Percentiles rank a stretch among this genome's conserved stretches.
Evolutionary conservation across 2,329 filamentous ascomycete species (phyloP).

Genomic region (Cordyceps tenuipes): DNA sequence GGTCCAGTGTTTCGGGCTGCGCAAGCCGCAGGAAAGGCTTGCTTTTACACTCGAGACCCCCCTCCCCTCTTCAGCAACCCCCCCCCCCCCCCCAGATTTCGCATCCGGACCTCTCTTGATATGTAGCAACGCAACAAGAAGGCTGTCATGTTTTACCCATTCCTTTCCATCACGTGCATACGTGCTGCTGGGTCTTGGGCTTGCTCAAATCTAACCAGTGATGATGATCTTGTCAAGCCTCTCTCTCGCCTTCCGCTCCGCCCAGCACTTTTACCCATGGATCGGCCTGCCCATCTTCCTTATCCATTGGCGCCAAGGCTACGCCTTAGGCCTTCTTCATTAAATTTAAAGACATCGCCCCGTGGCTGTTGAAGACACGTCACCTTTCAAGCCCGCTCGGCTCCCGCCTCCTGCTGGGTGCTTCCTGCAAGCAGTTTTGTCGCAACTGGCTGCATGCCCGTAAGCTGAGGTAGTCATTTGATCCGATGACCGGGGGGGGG

Average conservation of each 20-base stretch:
- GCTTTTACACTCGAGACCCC: neutral
- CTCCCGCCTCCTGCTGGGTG: neutral
- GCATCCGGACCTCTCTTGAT: neutral
- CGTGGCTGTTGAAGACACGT: neutral
- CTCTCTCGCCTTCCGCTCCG: neutral
- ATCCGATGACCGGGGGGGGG: neutral
- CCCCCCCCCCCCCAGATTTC: neutral
- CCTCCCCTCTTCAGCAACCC: neutral
- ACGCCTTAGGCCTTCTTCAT: neutral
- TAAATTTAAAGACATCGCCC: too few species aligned
- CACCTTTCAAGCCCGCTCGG: neutral
- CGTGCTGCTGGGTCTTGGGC: neutral
- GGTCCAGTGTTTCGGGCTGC: constrained; percentile 4
- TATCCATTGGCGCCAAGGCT: neutral
- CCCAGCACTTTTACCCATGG: neutral
- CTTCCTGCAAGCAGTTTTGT: neutral
- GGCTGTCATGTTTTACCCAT: constrained; percentile 1
- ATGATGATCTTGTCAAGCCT: neutral
- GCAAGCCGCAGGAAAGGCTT: constrained; percentile 3
- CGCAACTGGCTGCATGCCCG: neutral
- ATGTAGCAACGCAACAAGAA: too few species aligned
- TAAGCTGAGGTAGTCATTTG: neutral
- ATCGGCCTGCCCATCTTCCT: neutral
- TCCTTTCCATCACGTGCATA: neutral
- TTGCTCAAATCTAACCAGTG: neutral